These are phyloP conservation scores for Oidium heveae DNA, from an alignment of 2,329 filamentous ascomycete species.

Conservation along the genomic window DNA sequence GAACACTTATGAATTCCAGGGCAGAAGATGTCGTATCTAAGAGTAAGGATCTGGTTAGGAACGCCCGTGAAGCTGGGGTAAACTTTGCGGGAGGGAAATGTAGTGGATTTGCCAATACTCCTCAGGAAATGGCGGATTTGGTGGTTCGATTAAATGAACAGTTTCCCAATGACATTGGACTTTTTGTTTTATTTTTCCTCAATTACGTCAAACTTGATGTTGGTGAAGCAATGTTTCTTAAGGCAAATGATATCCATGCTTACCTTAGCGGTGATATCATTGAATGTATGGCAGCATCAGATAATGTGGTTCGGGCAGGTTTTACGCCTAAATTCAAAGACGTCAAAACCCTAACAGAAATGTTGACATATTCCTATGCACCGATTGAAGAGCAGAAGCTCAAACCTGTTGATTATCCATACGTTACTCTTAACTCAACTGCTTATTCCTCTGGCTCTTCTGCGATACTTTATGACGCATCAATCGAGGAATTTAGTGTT, in stretches of 20 bases:
- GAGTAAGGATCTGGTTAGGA: conserved; percentile 41
- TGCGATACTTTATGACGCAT: conserved; percentile 66
- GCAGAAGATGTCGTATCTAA: conserved; percentile 38
- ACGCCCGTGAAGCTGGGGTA: conserved; percentile 40
- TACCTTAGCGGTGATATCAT: conserved; percentile 88
- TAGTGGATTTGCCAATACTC: conserved; percentile 42
- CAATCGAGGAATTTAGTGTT: conserved; percentile 89
- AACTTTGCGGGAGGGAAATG: conserved; percentile 54
- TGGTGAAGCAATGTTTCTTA: conserved; percentile 87
- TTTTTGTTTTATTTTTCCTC: conserved; percentile 91
- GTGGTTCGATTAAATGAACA: conserved; percentile 54
- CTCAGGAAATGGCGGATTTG: conserved; percentile 49
- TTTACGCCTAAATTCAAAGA: conserved; percentile 99
- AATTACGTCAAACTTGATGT: conserved; percentile 76
- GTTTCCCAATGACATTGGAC: conserved; percentile 72
- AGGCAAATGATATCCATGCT: conserved; percentile 91
- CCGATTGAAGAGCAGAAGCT: conserved; percentile 93
- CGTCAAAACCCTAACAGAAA: conserved; percentile 61
- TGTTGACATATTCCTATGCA: conserved; percentile 88
- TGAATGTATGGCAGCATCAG: conserved; percentile 97
- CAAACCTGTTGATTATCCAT: conserved; percentile 61
- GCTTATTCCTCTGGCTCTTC: conserved; percentile 58
- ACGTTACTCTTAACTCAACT: conserved; percentile 53
- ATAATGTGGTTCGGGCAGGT: conserved; percentile 91
- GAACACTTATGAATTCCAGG: conserved; percentile 54